Evolutionary conservation across 768 basidiomycete genomes (phyloP).

Genomic region (Leccinum incarnatum): DNA sequence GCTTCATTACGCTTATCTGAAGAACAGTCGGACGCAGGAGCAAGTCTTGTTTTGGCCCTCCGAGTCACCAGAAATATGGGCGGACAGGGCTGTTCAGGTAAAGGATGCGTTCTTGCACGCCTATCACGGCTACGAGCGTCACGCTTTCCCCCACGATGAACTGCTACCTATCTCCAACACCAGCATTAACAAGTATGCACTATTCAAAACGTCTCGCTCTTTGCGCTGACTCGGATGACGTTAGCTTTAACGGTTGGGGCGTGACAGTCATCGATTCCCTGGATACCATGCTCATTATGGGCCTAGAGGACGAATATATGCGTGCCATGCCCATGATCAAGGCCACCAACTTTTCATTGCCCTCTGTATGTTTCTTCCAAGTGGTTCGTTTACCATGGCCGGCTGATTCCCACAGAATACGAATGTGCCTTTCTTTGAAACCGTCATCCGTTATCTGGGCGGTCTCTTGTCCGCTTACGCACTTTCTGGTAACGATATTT

Average conservation of each 20-base stretch:
- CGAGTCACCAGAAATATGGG: conserved; percentile 44
- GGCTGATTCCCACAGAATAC: conserved; percentile 22
- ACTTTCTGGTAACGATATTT: conserved; percentile 57
- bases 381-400: not conserved
- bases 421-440: conserved; percentile 70
- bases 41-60: conserved; percentile 18
- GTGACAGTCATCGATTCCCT: conserved; percentile 77
- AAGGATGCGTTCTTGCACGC: conserved; percentile 65
- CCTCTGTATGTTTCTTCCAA: conserved; percentile 34
- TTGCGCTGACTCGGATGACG: not conserved
- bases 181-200: conserved; percentile 49
- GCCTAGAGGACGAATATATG: conserved; percentile 63
- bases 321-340: conserved; percentile 57
- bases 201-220: not conserved
- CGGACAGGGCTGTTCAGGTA: conserved; percentile 51
- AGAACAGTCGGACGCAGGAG: conserved; percentile 6
- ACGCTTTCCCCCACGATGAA: conserved; percentile 65
- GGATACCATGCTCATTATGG: conserved; percentile 85
- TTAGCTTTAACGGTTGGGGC: conserved; percentile 80
- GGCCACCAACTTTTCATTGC: conserved; percentile 47
- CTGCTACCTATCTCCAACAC: conserved; percentile 50
- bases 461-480: conserved; percentile 85
- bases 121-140: conserved; percentile 60
- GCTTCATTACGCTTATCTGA: conserved; percentile 14
- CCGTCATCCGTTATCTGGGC: conserved; percentile 86